These are phyloP conservation scores for Pseudomassariella vexata DNA, from an alignment of 2,329 filamentous ascomycete species.

Conservation along the genomic window DNA sequence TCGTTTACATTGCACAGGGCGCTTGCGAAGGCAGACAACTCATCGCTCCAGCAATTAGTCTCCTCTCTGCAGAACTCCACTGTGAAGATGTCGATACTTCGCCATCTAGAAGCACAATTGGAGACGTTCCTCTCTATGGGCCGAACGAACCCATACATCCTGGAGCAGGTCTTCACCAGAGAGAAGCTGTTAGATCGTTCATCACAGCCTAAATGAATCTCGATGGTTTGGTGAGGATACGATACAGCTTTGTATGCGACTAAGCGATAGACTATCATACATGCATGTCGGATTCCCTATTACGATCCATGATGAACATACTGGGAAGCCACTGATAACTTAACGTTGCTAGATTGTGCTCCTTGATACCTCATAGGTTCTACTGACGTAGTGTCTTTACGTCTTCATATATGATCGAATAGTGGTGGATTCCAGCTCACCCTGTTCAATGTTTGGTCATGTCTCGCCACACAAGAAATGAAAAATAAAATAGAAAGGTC, in stretches of 20 bases:
- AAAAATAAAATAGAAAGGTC: no score
- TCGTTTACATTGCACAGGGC: neutral
- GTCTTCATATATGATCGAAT: no score
- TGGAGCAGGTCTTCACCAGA: constrained; percentile 1
- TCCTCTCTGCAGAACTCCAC: neutral
- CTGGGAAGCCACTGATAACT: constrained; percentile 1
- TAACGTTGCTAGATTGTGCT: no score
- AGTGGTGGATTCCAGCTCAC: no score
- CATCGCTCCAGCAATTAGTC: neutral
- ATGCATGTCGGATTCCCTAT: constrained; percentile 5
- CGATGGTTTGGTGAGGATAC: constrained; percentile 5
- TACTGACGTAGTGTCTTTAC: no score
- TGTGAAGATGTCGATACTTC: constrained; percentile 1
- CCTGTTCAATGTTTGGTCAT: no score
- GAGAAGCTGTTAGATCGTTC: neutral
- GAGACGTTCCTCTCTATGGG: constrained; percentile 1
- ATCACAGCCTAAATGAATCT: neutral
- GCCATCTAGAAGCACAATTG: constrained; percentile 2
- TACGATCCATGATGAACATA: constrained; percentile 3
- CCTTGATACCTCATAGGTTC: no score
- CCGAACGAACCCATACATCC: constrained; percentile 1
- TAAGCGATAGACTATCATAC: constrained; percentile 3
- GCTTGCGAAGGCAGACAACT: neutral
- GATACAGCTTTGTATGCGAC: constrained; percentile 4
- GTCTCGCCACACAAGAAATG: no score